These are phyloP conservation scores for Ustilago hordei DNA, from an alignment of 1,284 basidiomycete genomes.

Conservation along the genomic window DNA sequence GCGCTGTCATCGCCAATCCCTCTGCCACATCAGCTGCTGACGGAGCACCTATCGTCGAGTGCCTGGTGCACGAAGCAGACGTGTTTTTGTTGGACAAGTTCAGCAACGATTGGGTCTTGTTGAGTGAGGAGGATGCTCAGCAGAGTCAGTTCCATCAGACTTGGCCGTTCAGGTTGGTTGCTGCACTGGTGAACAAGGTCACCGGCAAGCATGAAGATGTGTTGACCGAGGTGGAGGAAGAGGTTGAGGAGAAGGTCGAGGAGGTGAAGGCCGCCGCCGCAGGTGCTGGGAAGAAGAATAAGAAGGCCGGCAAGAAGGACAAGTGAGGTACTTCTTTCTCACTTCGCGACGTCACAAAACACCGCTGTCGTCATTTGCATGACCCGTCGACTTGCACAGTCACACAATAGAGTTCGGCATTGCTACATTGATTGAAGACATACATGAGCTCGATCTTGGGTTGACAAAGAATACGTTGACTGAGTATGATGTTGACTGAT, in stretches of 20 bases:
- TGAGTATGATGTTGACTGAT: not conserved
- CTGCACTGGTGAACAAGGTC: constrained; percentile 29
- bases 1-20: constrained; percentile 30
- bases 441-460: not conserved
- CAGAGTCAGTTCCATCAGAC: constrained; percentile 34
- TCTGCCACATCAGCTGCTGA: constrained; percentile 10
- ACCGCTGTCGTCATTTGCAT: not conserved
- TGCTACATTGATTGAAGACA: not conserved
- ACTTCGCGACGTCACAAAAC: not conserved
- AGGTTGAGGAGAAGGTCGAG: constrained; percentile 4
- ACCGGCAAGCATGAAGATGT: constrained; percentile 32
- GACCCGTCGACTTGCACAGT: not conserved
- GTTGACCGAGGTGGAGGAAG: constrained; percentile 23
- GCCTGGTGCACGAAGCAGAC: constrained; percentile 46
- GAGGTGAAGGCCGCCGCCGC: constrained; percentile 2
- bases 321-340: constrained; percentile 16
- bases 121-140: constrained; percentile 49
- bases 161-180: constrained; percentile 51
- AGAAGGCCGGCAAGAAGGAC: constrained; percentile 24
- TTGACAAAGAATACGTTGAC: not conserved
- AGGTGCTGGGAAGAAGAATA: constrained; percentile 6
- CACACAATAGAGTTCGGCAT: not conserved
- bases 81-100: constrained; percentile 52
- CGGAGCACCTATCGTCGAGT: constrained; percentile 50
- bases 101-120: constrained; percentile 46